Base-by-base conservation (phyloP, 805 yeast species). In the Suhomyces sp. region DNA sequence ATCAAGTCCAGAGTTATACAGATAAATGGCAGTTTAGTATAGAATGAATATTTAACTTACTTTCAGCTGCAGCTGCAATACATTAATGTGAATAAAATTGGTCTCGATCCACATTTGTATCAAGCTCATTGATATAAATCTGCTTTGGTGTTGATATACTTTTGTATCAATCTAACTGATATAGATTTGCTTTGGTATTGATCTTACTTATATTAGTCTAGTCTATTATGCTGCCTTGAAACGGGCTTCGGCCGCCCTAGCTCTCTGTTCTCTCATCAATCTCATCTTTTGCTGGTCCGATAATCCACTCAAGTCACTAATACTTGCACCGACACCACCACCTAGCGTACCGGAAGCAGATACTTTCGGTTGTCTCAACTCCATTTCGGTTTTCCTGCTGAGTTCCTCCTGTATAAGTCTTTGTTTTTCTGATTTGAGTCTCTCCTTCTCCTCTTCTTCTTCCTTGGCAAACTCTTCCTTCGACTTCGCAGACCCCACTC, bases 161-260 rank as follows among this genome's bases (percentile, higher is more conserved):
- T n/a, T n/a, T n/a, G n/a, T n/a, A n/a, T n/a, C n/a, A n/a, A n/a
- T n/a, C n/a, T n/a, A n/a, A 39, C 9, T 15, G 6, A 15, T 33
- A 8, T 13, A 33, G 9, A 13, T 33, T 15, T 33, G 9, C 17
- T 33, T 13, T 8, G n/a, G n/a, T 33, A 13, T 20, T 39, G 22
- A 7, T 4, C n/a, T 15, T 40, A 19, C 20, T 15, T 19, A 20
- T 15, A 40, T 12, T 40, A 31, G 15, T 43, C 35, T 24, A n/a
- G 10, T 44, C 39, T 25, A 15, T 44, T 19, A 19, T 29, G 31
- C 21, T 12, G 21, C 37, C 15, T 35, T 46, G 50, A 89, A 60
- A 59, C 99, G 77, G 0, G 93, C 96, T 66, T 94, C 98, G 0
- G 96, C 97, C 0, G 99, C 99, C 50, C 98, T 79, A 0, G 97